A percentile compares a stretch with the other conserved stretches of the same genome.
These are phyloP conservation scores for Pyricularia grisea DNA, from an alignment of 2,329 filamentous ascomycete species.

Conservation along the genomic window DNA sequence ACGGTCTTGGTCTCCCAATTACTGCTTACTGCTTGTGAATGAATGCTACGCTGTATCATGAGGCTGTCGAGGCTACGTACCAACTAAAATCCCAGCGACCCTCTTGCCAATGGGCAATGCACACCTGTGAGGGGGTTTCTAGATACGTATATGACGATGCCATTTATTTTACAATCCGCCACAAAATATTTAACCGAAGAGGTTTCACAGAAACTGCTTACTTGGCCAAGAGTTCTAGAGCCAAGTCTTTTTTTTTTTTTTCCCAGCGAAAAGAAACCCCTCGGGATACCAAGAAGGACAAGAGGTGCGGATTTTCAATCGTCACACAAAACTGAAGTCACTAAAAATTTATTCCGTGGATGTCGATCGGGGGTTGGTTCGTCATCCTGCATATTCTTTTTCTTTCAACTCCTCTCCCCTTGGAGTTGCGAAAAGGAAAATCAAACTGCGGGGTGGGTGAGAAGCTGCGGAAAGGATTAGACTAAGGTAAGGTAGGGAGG, in stretches of 20 bases:
- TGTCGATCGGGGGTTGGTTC: not conserved
- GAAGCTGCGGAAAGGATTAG: not conserved
- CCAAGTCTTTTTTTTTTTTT: not conserved
- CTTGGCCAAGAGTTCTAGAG: not conserved
- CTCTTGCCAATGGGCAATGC: not conserved
- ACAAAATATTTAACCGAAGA: not conserved
- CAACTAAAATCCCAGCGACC: not conserved
- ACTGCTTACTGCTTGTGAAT: not conserved
- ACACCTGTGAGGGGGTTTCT: not conserved
- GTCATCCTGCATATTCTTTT: not conserved
- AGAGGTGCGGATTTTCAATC: not conserved
- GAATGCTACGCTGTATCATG: not conserved
- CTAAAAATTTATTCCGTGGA: not conserved
- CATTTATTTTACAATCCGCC: not conserved
- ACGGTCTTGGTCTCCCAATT: not conserved
- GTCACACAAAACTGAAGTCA: not conserved
- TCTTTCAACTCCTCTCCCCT: not conserved
- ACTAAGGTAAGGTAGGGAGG: not conserved
- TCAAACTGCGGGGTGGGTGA: not conserved
- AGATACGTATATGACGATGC: not conserved
- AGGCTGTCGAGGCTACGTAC: not conserved
- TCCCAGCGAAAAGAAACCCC: no score
- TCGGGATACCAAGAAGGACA: not conserved
- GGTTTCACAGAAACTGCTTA: not conserved
- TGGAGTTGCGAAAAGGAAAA: not conserved